Evolutionary conservation across 2,329 filamentous ascomycete species (phyloP), one percentile per base, ranked within the genome.

Genomic region (Knufia petricola): DNA sequence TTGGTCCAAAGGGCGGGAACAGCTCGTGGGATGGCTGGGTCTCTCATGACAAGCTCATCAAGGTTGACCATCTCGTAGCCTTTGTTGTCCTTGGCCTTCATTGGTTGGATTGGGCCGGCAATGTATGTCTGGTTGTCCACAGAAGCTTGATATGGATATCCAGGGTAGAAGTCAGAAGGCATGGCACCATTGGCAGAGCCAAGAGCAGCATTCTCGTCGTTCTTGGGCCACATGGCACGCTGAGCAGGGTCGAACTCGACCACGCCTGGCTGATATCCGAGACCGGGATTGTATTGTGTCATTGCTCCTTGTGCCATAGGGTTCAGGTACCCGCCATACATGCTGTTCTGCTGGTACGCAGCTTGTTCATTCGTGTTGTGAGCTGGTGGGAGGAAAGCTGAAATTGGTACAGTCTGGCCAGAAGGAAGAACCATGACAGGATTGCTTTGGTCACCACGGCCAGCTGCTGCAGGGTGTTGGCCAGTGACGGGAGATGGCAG

Each of bases 1-100:
- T 85, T 88, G 62, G 86, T 72, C 68, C 69, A 89, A 56, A 88
- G 82, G 4, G 92, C 90, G 13, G 90, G 90, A 39, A 98, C 89
- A 44, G 92, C 90, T 54, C 79, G 77, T 17, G 92, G 92, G 53
- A 98, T 85, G 0, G 81, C 68, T 15, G 92, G 92, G n/a, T 88
- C 82, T 61, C 85, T 79, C 60, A 82, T 73, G 37, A 86, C 72
- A 42, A 89, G 67, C 17, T 77, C 77, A 49, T 87, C 80, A 45
- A 88, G 60, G 45, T 72, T 68, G 53, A 68, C 67, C 42, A 69
- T 55, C n/a, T 69, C 64, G 51, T 72, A 72, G 9, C 68, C 68
- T 39, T 62, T 68, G 48, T 60, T 61, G 53, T 61, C 56, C 0
- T 64, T 55, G 8, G 64, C 66, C 54, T 69, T 73, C 68, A 71